Conservation (phyloP, 306 rosid species). For the Mucuna pruriens region DNA sequence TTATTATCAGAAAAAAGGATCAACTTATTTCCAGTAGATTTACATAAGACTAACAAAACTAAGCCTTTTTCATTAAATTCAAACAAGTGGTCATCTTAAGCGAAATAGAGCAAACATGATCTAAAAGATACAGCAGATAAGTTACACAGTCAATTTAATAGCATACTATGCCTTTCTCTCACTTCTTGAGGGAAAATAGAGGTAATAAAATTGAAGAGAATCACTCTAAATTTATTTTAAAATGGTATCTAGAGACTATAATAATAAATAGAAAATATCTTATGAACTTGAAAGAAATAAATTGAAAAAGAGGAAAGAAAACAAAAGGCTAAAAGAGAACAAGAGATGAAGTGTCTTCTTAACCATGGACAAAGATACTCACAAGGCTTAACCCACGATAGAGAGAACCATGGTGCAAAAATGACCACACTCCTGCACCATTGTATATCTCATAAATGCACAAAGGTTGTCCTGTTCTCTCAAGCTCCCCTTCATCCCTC, state of each 20-base stretch:
- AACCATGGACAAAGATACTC: constrained; percentile 47
- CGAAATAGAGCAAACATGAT: constrained; percentile 33
- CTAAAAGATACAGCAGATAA: constrained; percentile 5
- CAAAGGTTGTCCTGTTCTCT: constrained; percentile 89
- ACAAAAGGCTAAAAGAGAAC: constrained; percentile 5
- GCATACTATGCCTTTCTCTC: constrained; percentile 14
- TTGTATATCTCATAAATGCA: constrained; percentile 93
- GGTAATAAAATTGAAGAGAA: constrained; percentile 32
- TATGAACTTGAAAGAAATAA: constrained; percentile 1
- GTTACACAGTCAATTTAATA: constrained; percentile 3
- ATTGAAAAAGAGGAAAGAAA: neutral
- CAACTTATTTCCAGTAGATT: constrained; percentile 28
- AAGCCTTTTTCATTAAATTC: constrained; percentile 16
- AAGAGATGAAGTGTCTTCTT: constrained; percentile 20
- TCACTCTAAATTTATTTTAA: constrained; percentile 11
- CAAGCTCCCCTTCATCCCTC: constrained; percentile 98
- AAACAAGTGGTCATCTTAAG: constrained; percentile 25
- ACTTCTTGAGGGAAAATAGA: constrained; percentile 5
- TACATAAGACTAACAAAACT: constrained; percentile 18
- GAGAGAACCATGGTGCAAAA: constrained; percentile 93
- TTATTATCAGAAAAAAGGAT: constrained; percentile 6
- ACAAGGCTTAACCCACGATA: constrained; percentile 98
- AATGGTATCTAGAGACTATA: constrained; percentile 12
- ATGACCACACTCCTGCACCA: constrained; percentile 87
- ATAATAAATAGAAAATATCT: constrained; percentile 19